phyloP scores from a whole-genome alignment of 2,329 filamentous ascomycete genomes.

The Phyllachora maydis region DNA sequence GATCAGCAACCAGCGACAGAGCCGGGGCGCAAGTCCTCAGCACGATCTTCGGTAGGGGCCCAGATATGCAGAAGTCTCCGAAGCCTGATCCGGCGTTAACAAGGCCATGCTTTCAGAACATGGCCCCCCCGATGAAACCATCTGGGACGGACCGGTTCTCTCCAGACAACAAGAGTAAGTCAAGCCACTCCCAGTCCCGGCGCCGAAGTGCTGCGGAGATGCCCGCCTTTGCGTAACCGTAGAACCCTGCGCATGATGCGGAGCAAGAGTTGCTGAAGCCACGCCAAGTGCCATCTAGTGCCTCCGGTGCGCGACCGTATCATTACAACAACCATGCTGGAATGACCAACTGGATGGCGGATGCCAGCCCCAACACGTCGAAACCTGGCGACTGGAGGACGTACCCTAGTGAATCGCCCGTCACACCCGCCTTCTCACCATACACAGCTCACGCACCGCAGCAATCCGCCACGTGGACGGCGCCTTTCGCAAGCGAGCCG shows the following conservation, averaged over 20 bases:
- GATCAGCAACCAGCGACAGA: constrained; percentile 45
- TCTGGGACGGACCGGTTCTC: constrained; percentile 15
- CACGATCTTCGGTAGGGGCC: constrained; percentile 16
- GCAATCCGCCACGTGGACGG: constrained; percentile 18
- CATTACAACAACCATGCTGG: constrained; percentile 17
- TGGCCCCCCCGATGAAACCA: constrained; percentile 20
- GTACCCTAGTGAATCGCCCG: constrained; percentile 26
- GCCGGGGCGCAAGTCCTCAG: constrained; percentile 18
- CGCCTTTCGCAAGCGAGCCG: constrained; percentile 15
- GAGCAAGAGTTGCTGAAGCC: constrained; percentile 8
- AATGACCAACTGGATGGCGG: constrained; percentile 22
- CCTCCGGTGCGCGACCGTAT: constrained; percentile 13
- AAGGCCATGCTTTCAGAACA: constrained; percentile 21
- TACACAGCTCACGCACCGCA: constrained; percentile 20
- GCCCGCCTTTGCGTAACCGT: background rate
- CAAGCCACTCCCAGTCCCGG: background rate
- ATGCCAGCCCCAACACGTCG: constrained; percentile 16
- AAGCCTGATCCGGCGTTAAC: constrained; percentile 21
- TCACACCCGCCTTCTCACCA: constrained; percentile 26
- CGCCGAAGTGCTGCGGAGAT: background rate
- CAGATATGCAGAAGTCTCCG: constrained; percentile 17
- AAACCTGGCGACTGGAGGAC: constrained; percentile 27
- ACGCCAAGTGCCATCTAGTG: constrained; percentile 13
- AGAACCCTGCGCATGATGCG: background rate
- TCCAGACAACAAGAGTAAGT: constrained; percentile 22